Evolutionary conservation across 2,329 filamentous ascomycete genomes (phyloP).

Genomic region (Magnaporthiopsis incrustans): DNA sequence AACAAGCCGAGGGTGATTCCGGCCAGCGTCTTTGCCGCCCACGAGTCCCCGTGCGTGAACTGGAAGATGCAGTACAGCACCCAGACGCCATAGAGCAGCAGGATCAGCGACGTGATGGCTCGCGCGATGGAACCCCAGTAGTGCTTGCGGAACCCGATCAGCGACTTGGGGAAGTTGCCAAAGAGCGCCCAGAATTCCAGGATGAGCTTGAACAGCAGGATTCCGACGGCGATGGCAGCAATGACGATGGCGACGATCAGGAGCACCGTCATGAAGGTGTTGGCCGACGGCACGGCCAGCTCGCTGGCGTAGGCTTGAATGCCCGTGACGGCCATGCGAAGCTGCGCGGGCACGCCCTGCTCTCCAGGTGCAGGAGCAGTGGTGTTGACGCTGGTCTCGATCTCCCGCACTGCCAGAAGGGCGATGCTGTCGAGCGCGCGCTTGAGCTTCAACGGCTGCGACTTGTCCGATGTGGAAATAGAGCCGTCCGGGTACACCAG

Average conservation of each 20-base stretch:
- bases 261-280: constrained; percentile 94
- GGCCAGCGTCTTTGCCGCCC: constrained; percentile 80
- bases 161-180: constrained; percentile 70
- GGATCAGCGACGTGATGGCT: constrained; percentile 80
- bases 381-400: constrained; percentile 36
- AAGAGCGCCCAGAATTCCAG: constrained; percentile 89
- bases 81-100: constrained; percentile 92
- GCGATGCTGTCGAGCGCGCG: constrained; percentile 43
- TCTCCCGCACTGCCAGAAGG: constrained; percentile 44
- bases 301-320: constrained; percentile 79
- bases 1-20: constrained; percentile 74
- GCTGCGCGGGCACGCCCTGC: constrained; percentile 18
- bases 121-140: constrained; percentile 93
- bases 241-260: constrained; percentile 83
- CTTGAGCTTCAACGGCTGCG: constrained; percentile 39
- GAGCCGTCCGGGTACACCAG: constrained; percentile 60
- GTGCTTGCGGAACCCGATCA: constrained; percentile 83
- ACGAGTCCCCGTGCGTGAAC: constrained; percentile 88
- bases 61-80: constrained; percentile 94
- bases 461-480: constrained; percentile 30
- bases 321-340: constrained; percentile 53
- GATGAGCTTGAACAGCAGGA: constrained; percentile 84
- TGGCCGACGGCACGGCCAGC: constrained; percentile 75
- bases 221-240: constrained; percentile 73
- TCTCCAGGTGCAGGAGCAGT: constrained; percentile 18